Percentiles rank a stretch among this genome's conserved stretches.
Conservation (phyloP, 2,329 filamentous ascomycete species). For the Aspergillus pseudotamarii region DNA sequence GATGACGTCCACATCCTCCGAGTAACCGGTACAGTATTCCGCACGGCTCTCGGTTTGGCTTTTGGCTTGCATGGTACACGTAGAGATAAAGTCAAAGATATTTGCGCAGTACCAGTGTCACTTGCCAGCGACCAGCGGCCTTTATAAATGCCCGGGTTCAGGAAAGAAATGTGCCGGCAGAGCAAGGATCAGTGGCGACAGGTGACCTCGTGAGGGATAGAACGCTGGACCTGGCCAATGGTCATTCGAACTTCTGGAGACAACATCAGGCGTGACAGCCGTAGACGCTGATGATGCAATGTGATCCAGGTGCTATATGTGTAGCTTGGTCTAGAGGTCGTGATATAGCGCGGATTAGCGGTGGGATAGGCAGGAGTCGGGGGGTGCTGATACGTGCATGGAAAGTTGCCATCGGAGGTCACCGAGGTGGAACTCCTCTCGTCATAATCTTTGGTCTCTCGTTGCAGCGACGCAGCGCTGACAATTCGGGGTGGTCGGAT, state of each 20-base stretch:
- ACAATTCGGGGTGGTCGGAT: neutral
- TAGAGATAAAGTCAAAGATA: neutral
- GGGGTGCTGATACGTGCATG: neutral
- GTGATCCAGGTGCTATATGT: neutral
- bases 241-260: neutral
- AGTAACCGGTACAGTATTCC: conserved; percentile 38
- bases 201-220: neutral
- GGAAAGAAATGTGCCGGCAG: neutral
- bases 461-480: neutral
- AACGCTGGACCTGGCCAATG: neutral
- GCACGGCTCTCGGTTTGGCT: conserved; percentile 4
- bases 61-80: conserved; percentile 5
- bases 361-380: neutral
- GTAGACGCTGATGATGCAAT: neutral
- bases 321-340: neutral
- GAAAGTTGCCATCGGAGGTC: conserved; percentile 23
- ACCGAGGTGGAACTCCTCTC: conserved; percentile 19
- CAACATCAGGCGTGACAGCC: neutral
- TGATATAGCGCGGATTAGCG: conserved; percentile 1
- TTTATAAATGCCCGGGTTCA: neutral
- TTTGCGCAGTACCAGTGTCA: neutral
- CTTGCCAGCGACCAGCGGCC: neutral
- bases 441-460: neutral
- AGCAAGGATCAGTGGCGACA: conserved; percentile 1
- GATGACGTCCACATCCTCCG: conserved; percentile 51